Conservation (phyloP, 2,329 filamentous ascomycete genomes). For the Malbranchea zuffiana region DNA sequence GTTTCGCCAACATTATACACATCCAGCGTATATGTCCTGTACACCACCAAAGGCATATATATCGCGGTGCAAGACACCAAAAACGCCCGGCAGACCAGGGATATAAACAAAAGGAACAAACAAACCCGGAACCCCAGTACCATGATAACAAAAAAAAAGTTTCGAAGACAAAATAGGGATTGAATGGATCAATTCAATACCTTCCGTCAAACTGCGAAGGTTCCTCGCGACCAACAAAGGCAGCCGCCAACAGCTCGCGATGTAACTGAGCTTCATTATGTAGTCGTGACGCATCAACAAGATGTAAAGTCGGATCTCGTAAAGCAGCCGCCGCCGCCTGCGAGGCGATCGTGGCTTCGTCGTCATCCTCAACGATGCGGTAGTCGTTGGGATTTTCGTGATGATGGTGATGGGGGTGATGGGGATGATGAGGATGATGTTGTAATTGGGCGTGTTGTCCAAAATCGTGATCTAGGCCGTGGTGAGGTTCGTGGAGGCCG, state of each 20-base stretch:
- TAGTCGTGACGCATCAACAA: conserved; percentile 28
- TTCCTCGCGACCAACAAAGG: conserved; percentile 30
- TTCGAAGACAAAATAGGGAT: conserved; percentile 13
- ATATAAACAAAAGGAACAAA: conserved; percentile 11
- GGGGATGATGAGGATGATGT: conserved; percentile 24
- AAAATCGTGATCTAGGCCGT: conserved; percentile 27
- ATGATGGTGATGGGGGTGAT: conserved; percentile 25
- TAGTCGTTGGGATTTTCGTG: conserved; percentile 31
- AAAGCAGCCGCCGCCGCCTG: conserved; percentile 23
- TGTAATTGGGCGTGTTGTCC: conserved; percentile 29
- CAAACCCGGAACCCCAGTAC: not conserved
- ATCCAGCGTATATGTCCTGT: too few relatives aligned
- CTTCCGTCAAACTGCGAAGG: conserved; percentile 24
- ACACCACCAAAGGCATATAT: conserved; percentile 1
- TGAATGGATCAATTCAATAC: conserved; percentile 15
- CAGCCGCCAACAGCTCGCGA: conserved; percentile 30
- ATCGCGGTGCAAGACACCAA: not conserved
- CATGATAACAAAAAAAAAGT: not conserved
- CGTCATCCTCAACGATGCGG: conserved; percentile 33
- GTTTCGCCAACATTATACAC: too few relatives aligned
- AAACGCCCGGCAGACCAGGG: not conserved
- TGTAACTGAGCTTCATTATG: conserved; percentile 32
- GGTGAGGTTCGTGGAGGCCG: conserved; percentile 20
- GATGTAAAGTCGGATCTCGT: conserved; percentile 29
- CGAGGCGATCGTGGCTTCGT: conserved; percentile 26